These are phyloP conservation scores for Austroboletus novae-zelandiae DNA, from an alignment of 1,284 basidiomycete genomes.

Conservation along the genomic window DNA sequence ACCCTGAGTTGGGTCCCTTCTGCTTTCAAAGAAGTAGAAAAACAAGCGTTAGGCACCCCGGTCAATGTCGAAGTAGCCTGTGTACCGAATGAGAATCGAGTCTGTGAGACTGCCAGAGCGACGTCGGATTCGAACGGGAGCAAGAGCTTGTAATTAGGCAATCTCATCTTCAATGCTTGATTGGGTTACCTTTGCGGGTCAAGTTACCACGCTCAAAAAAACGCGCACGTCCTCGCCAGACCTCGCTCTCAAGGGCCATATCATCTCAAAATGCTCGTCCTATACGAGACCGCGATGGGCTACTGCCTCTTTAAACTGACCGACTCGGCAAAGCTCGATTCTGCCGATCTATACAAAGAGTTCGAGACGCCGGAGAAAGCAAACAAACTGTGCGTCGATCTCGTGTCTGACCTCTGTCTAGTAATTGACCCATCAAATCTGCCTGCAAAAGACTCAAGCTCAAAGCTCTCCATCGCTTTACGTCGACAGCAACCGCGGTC, in stretches of 20 bases:
- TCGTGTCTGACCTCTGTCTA: conserved; percentile 3
- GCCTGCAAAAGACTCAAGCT: conserved; percentile 75
- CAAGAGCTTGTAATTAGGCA: conserved; percentile 1
- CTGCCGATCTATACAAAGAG: conserved; percentile 86
- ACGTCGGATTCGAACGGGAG: conserved; percentile 4
- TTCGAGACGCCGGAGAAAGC: conserved; percentile 92
- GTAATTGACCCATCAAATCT: conserved; percentile 1
- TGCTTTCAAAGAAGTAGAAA: conserved; percentile 85
- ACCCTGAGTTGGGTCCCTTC: conserved; percentile 60
- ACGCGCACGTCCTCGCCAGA: conserved; percentile 14
- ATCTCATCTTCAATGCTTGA: background rate
- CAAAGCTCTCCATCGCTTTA: conserved; percentile 94
- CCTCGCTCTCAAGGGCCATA: background rate
- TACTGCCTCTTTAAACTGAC: conserved; percentile 98
- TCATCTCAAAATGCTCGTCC: conserved; percentile 65
- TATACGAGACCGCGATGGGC: conserved; percentile 86
- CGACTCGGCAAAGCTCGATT: conserved; percentile 85
- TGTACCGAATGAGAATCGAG: conserved; percentile 36
- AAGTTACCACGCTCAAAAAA: conserved; percentile 35
- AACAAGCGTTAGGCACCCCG: conserved; percentile 61
- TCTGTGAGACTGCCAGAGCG: conserved; percentile 8
- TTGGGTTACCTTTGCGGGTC: conserved; percentile 22
- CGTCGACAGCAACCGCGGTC: conserved; percentile 96
- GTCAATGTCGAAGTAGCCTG: conserved; percentile 63
- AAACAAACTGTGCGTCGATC: conserved; percentile 77